These are phyloP conservation scores for Pleurotus tuber-regium DNA, from an alignment of 768 basidiomycete species.

Conservation along the genomic window DNA sequence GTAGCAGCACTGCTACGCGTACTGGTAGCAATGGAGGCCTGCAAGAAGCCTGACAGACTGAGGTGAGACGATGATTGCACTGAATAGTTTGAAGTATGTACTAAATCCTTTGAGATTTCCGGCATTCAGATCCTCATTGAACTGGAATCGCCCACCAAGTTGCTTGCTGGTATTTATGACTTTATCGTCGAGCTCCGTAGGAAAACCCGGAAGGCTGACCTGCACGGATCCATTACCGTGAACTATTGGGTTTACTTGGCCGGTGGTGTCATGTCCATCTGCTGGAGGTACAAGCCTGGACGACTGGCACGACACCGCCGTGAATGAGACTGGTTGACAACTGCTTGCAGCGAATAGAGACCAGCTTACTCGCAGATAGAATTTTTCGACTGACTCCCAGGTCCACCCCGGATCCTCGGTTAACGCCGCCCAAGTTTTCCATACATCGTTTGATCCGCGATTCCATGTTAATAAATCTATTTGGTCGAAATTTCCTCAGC, in stretches of 20 bases:
- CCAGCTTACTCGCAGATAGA: conserved; percentile 19
- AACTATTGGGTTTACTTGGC: conserved; percentile 29
- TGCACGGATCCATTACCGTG: conserved; percentile 27
- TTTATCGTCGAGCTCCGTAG: conserved; percentile 25
- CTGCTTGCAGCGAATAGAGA: no score
- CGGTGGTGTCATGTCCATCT: conserved; percentile 27
- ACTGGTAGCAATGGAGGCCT: conserved; percentile 14
- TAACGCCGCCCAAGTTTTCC: conserved; percentile 18
- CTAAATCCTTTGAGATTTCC: conserved; percentile 40
- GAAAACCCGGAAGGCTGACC: conserved; percentile 24
- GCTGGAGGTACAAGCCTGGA: conserved; percentile 18
- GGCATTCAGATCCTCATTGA: conserved; percentile 39
- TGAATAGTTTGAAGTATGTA: conserved; percentile 18
- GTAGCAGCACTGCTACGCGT: conserved; percentile 19
- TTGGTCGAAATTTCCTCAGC: no score
- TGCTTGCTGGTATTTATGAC: conserved; percentile 33
- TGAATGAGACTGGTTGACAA: no score
- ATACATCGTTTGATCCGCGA: conserved; percentile 25
- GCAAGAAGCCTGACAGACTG: conserved; percentile 18
- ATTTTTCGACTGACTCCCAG: conserved; percentile 22
- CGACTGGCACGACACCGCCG: neutral
- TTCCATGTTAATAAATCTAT: conserved; percentile 22
- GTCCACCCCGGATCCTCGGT: conserved; percentile 27
- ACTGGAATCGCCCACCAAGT: conserved; percentile 34
- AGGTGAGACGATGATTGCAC: neutral